Conservation (phyloP, 1,284 basidiomycete genomes). For the Cryptococcus depauperatus region DNA sequence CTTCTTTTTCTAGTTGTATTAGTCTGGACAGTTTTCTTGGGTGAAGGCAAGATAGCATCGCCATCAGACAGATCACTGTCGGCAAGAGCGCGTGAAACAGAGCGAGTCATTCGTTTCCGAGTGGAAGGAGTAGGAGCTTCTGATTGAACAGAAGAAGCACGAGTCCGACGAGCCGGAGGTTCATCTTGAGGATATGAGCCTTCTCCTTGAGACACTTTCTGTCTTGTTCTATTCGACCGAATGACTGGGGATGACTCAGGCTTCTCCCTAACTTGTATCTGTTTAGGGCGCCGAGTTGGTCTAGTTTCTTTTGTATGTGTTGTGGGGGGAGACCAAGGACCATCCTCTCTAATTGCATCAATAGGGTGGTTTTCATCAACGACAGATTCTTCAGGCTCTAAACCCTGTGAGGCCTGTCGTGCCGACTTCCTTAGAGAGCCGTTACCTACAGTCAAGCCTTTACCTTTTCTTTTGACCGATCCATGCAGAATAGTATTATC, state of each 20-base stretch:
- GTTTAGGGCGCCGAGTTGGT: too few relatives aligned
- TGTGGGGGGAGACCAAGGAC: conserved; percentile 1
- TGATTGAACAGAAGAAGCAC: conserved; percentile 2
- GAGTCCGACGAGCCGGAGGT: conserved; percentile 7
- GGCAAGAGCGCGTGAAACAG: conserved; percentile 24
- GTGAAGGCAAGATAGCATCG: neutral
- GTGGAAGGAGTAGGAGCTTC: conserved; percentile 5
- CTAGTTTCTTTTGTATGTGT: neutral
- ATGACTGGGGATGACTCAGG: too few relatives aligned
- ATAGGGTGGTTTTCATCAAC: conserved; percentile 6
- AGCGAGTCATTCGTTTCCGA: conserved; percentile 24
- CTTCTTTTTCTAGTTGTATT: conserved; percentile 10
- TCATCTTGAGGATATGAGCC: too few relatives aligned
- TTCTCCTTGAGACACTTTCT: too few relatives aligned
- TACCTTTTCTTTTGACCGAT: conserved; percentile 1
- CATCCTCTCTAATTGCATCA: conserved; percentile 5
- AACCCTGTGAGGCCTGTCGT: conserved; percentile 1
- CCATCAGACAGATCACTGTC: conserved; percentile 12
- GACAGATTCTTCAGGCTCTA: conserved; percentile 3
- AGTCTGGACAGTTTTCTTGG: neutral
- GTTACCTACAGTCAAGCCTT: neutral
- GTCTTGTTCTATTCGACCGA: too few relatives aligned
- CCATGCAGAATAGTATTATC: conserved; percentile 2
- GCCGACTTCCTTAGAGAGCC: neutral
- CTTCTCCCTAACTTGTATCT: too few relatives aligned